Evolutionary conservation across 768 basidiomycete genomes (phyloP), one percentile per base, ranked within the genome.

Genomic region (Tephrocybe rancida): DNA sequence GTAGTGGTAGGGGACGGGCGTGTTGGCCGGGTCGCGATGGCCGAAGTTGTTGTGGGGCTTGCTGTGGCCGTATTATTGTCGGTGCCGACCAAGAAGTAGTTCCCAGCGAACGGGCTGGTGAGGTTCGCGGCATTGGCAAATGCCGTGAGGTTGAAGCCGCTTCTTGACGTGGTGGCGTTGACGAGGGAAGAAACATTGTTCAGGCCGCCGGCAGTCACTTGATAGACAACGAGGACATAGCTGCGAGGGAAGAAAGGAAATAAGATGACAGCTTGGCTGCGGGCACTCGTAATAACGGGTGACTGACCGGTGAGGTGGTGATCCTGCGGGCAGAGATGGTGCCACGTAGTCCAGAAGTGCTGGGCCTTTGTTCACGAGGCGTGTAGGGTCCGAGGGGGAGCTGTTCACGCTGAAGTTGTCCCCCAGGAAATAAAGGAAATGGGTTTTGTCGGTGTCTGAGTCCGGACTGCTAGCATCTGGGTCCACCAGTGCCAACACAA

Each of bases 381-480:
- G 42, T 45, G 56, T 67, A n/a, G 56, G 64, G 60, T 65, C 57
- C 8, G 52, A 21, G 16, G 58, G 50, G 22, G 57, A 51, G n/a
- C 35, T 41, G 53, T 68, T 64, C 35, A 64, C 60, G 21, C 55
- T 66, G 56, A 75, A 78, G 49, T 72, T 70, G 8, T 70, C 70
- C 8, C 70, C 76, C 22, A 78, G 54, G 50, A 76, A 74, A 60
- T 78, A 76, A 3, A 77, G 64, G 50, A 74, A 71, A 50, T 77
- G 68, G 6, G 73, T 62, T 11, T 65, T 53, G 8, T 62, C 67
- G 9, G 65, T 66, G 51, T 74, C 72, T 48, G 73, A 19, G 72
- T 73, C 21, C 76, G 73, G 1, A 71, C n/a, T n/a, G n/a, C n/a
- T n/a, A n/a, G n/a, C 76, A 57, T 79, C 76, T 25, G 75, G 77